Base-by-base conservation (phyloP, 345 rosid species). In the Eucalyptus rudis region DNA sequence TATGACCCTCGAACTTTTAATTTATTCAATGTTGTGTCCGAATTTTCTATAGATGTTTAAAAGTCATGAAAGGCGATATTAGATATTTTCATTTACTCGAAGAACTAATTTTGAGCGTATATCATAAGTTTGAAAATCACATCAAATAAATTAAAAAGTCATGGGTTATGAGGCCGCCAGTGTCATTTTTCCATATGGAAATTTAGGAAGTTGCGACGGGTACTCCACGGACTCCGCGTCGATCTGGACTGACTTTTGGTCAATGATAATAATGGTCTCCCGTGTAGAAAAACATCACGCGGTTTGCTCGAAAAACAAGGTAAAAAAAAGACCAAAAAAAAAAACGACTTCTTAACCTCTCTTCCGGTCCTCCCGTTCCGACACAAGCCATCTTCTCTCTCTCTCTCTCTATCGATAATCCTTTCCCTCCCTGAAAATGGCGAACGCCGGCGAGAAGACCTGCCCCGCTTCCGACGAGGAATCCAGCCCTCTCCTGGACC, bases 401-500 rank as follows among this genome's bases (percentile, higher is more conserved):
- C 16, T 27, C 33, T 58, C 31, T 58, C 17, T 13, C 36, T n/a
- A 8, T n/a, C 40, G 20, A 31, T 33, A 68, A 3, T 36, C 81
- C 81, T 71, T 36, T 29, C 11, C 27, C 45, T 71, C 27, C 25
- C 83, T 76, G 84, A 40, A 76, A 76, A 76, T 76, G 84, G 84
- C 47, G 47, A 76, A 40, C 47, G 43, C 43, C 47, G 84, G 44
- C 29, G 84, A 76, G 47, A 76, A 40, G 84, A 40, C 2, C 84
- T 20, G 84, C 47, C 62, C 62, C 29, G 27, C 84, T 22, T 2
- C 27, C 22, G 29, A 10, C 80, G 94, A 93, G 58, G 99, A 96
- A 93, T 93, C 96, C 44, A 95, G 94, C 88, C 98, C 99, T 90
- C 97, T 97, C 40, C 90, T 97, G 95, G 88, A 43, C 92, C 91